phyloP scores from a whole-genome alignment of 2,329 filamentous ascomycete species.

The Ambrosiella xylebori region DNA sequence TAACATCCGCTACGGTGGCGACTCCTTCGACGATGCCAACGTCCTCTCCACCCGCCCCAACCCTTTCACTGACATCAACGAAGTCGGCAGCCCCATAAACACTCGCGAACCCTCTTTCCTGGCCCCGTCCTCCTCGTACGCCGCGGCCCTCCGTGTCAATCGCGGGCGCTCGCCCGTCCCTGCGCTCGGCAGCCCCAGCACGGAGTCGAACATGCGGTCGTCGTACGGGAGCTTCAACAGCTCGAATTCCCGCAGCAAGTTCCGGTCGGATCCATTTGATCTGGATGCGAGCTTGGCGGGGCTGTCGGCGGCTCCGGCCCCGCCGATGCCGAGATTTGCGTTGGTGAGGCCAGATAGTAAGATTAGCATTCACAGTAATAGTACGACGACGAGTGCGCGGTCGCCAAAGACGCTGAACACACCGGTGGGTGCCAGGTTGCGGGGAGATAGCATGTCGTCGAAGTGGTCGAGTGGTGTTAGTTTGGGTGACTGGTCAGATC shows the following conservation, averaged over 20 bases:
- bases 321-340: constrained; percentile 14
- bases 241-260: constrained; percentile 33
- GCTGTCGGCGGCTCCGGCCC: constrained; percentile 16
- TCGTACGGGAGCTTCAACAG: constrained; percentile 24
- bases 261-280: constrained; percentile 48
- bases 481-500: constrained; percentile 30
- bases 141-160: constrained; percentile 30
- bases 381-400: constrained; percentile 26
- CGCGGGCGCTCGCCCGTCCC: constrained; percentile 26
- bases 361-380: constrained; percentile 17
- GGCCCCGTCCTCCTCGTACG: constrained; percentile 22
- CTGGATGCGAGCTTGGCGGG: constrained; percentile 28
- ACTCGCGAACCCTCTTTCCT: background rate
- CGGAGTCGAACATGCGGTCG: constrained; percentile 26
- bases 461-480: constrained; percentile 34
- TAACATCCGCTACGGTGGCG: constrained; percentile 21
- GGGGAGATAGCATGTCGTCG: constrained; percentile 22
- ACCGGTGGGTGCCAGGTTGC: constrained; percentile 21
- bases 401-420: constrained; percentile 4
- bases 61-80: constrained; percentile 34
- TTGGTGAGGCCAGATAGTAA: constrained; percentile 15
- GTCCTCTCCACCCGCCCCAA: constrained; percentile 24
- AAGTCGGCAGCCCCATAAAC: constrained; percentile 22
- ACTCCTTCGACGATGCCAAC: constrained; percentile 35
- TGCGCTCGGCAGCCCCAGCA: constrained; percentile 19